Evolutionary conservation across 257 asterid genomes (phyloP), one percentile per base, ranked within the genome.

Genomic region (Jacaranda mimosifolia): DNA sequence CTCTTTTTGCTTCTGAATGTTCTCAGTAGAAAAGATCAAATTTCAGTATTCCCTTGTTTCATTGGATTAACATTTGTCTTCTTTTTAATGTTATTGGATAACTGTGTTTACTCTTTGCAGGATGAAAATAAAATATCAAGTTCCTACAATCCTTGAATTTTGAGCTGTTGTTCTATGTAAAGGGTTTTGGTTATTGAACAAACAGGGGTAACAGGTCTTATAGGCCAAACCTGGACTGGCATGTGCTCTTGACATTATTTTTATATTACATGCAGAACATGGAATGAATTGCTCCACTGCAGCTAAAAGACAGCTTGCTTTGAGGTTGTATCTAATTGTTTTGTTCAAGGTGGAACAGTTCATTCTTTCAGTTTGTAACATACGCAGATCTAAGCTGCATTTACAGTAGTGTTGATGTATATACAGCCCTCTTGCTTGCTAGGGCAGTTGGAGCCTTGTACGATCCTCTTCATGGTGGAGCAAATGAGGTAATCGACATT

Each of bases 391-490:
- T 26, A 2, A 26, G 1, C 32, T 75, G 60, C 84, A 68, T 63
- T 35, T 81, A 82, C 93, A 95, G 99, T 88, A 98, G 99, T 66
- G 99, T 95, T 81, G 98, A 95, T 76, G 99, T 95, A 26, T 93
- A 90, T 83, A 95, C 99, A 3, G 79, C 1, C 32, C 32, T n/a
- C n/a, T 26, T 26, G 32, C 92, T 95, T 77, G 88, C 99, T 79
- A 98, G 99, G 73, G 98, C 99, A 38, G 99, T 93, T 79, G 99
- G 99, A 80, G 99, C 99, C 62, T 81, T 95, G 89, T 95, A 95
- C 84, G 99, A 98, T 70, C 97, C 99, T 52, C 98, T 95, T 80
- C 99, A 95, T 82, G 99, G 99, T 81, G 98, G 99, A 79, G 99
- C 99, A 8, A 95, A 93, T 78, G 99, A 95, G 97, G 99, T 95